Conservation (phyloP, 768 basidiomycete species). For the Tricholoma bakamatsutake region DNA sequence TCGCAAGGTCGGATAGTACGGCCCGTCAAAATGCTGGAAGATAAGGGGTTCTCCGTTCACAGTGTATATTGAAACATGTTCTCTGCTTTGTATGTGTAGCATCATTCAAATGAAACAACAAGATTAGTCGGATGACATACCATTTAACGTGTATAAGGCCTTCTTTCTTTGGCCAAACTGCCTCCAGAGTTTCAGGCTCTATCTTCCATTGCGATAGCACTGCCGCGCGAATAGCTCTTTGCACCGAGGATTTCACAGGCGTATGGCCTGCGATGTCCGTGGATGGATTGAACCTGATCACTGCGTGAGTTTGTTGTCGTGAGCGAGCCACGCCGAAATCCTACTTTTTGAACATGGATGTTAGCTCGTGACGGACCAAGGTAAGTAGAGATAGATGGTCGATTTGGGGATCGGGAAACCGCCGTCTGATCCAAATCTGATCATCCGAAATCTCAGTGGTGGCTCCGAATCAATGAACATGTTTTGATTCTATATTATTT, state of each 20-base stretch:
- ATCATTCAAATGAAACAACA: conserved; percentile 3
- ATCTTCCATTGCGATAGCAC: conserved; percentile 83
- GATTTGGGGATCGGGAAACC: too few relatives aligned
- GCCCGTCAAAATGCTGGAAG: conserved; percentile 96
- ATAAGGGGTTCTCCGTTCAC: conserved; percentile 83
- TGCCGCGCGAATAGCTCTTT: conserved; percentile 77
- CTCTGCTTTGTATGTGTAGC: conserved; percentile 60
- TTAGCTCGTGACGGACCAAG: conserved; percentile 54
- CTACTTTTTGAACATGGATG: conserved; percentile 80
- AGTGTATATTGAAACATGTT: conserved; percentile 91
- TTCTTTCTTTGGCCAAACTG: conserved; percentile 99
- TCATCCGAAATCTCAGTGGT: not conserved
- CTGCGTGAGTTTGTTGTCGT: conserved; percentile 1
- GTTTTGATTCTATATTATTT: conserved; percentile 36
- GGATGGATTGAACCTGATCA: conserved; percentile 57
- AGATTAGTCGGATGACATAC: conserved; percentile 38
- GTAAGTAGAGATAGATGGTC: conserved; percentile 1
- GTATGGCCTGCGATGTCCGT: conserved; percentile 88
- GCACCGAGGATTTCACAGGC: conserved; percentile 89
- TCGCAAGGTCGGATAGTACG: conserved; percentile 82
- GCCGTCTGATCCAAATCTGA: not conserved
- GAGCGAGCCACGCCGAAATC: conserved; percentile 7
- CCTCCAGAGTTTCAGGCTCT: conserved; percentile 75
- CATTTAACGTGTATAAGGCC: conserved; percentile 90
- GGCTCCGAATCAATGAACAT: not conserved